Conservation (phyloP, 2,329 filamentous ascomycete genomes). For the Talaromyces sp. region DNA sequence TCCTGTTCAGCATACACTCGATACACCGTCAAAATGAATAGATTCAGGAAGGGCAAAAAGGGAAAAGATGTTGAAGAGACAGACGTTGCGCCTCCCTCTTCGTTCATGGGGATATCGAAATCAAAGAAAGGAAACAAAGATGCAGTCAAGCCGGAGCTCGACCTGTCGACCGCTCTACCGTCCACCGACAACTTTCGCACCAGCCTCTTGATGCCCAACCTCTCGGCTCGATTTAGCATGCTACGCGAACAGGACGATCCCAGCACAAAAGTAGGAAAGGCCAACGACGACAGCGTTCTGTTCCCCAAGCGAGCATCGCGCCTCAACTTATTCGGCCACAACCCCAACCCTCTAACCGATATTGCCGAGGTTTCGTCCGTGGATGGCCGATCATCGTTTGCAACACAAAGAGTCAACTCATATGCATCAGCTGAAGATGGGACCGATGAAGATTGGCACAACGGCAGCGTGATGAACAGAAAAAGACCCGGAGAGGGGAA, state of each 20-base stretch:
- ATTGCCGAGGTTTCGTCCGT: slow-evolving; percentile 90
- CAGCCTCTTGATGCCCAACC: slow-evolving; percentile 89
- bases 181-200: slow-evolving; percentile 88
- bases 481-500: slow-evolving; percentile 84
- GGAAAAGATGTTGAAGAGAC: slow-evolving; percentile 44
- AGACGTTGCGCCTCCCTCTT: slow-evolving; percentile 39
- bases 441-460: slow-evolving; percentile 62
- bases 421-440: slow-evolving; percentile 61
- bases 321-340: slow-evolving; percentile 67
- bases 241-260: slow-evolving; percentile 91
- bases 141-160: slow-evolving; percentile 57
- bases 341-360: slow-evolving; percentile 63
- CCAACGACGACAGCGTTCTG: slow-evolving; percentile 90
- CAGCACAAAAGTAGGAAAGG: slow-evolving; percentile 82
- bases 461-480: slow-evolving; percentile 76
- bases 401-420: slow-evolving; percentile 61
- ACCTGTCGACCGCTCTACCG: slow-evolving; percentile 72
- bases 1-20: neutral
- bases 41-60: slow-evolving; percentile 43
- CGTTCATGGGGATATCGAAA: slow-evolving; percentile 28
- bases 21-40: slow-evolving; percentile 33
- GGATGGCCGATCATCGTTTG: slow-evolving; percentile 60
- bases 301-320: slow-evolving; percentile 77
- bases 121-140: slow-evolving; percentile 52
- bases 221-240: slow-evolving; percentile 97